Evolutionary conservation across 495 filamentous ascomycete genomes (phyloP).

Genomic region (Neurospora pannonica): DNA sequence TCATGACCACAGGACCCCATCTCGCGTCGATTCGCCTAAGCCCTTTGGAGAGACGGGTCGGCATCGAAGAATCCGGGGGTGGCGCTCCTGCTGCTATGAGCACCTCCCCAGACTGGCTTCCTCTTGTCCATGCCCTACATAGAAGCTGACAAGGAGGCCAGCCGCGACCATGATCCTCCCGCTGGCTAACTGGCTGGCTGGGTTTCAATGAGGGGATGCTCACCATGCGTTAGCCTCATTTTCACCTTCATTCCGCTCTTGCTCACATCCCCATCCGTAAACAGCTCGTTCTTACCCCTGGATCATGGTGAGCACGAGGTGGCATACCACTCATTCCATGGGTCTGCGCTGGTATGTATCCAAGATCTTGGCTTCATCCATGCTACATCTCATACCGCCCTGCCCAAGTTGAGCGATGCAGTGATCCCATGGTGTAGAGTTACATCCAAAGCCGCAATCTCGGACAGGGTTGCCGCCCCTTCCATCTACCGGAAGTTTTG

Average conservation of each 20-base stretch:
- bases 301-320: neutral
- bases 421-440: slow-evolving; percentile 2
- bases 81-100: neutral
- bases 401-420: neutral
- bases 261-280: neutral
- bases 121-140: no score
- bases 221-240: neutral
- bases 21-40: neutral
- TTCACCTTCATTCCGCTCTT: neutral
- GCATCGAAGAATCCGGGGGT: neutral
- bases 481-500: slow-evolving; percentile 14
- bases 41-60: neutral
- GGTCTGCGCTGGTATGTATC: neutral
- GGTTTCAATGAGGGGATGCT: neutral
- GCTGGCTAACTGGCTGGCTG: no score
- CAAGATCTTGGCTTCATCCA: neutral
- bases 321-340: neutral
- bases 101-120: neutral
- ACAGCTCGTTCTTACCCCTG: neutral
- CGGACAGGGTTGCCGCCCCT: slow-evolving; percentile 19
- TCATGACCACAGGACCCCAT: neutral
- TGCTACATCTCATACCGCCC: neutral
- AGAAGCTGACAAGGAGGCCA: neutral
- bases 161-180: neutral
- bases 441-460: slow-evolving; percentile 17